These are phyloP conservation scores for Syzygium aromaticum DNA, from an alignment of 345 rosid species.

Conservation along the genomic window DNA sequence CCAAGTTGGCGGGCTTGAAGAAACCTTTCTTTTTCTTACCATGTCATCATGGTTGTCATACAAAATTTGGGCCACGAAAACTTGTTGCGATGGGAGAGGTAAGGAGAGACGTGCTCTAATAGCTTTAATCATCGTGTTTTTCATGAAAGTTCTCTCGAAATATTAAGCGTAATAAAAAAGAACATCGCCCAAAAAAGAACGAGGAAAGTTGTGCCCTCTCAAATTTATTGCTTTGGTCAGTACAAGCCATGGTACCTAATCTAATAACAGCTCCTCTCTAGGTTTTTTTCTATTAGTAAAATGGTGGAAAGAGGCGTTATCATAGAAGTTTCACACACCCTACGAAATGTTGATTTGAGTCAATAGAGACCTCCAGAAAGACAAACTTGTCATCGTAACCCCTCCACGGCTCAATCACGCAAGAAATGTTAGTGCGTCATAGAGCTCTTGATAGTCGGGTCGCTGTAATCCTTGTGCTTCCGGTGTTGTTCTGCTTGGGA, in stretches of 20 bases:
- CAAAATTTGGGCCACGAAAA: not conserved
- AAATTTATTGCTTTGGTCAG: not conserved
- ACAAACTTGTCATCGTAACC: not conserved
- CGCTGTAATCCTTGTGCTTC: not conserved
- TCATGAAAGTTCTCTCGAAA: not conserved
- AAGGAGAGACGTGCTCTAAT: not conserved
- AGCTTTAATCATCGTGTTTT: not conserved
- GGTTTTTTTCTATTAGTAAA: not conserved
- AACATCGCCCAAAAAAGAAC: not conserved
- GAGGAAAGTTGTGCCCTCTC: not conserved
- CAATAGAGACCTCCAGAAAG: not conserved
- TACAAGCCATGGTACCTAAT: not conserved
- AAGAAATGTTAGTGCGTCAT: not conserved
- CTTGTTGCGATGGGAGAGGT: not conserved
- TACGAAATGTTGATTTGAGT: not conserved
- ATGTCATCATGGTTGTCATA: not conserved
- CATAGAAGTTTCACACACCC: not conserved
- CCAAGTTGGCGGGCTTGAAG: not conserved
- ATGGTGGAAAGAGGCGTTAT: not conserved
- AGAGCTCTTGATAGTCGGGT: not conserved
- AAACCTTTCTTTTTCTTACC: not conserved
- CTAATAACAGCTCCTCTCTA: not conserved
- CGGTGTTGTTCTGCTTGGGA: not conserved
- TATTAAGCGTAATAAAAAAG: fast-evolving
- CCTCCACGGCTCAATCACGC: not conserved